Evolutionary conservation across 768 basidiomycete genomes (phyloP), one percentile per base, ranked within the genome.

Genomic region (Dioszegia hungarica): DNA sequence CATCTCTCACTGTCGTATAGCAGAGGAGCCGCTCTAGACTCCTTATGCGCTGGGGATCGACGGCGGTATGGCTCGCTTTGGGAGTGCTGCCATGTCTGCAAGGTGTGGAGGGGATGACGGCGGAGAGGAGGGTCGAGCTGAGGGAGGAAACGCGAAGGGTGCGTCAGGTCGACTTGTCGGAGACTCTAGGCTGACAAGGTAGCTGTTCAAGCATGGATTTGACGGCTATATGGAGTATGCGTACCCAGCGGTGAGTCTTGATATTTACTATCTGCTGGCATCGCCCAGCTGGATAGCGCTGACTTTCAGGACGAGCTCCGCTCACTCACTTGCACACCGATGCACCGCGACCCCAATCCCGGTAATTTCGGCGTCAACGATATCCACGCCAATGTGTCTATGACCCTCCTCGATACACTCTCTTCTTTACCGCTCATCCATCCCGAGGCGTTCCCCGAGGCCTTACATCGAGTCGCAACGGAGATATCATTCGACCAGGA

Each of bases 401-500:
- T 78, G 15, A 79, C 78, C 0, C 68, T 78, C 15, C 71, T 81
- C 28, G 79, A 81, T 60, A 85, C 87, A 1, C 78, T 98, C 46
- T 93, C 95, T 67, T 87, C 92, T 0, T 78, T 99, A 9, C 86
- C 93, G n/a, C 82, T 64, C 46, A 54, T 97, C n/a, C 81, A 93
- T 68, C 82, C 82, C 22, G 68, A 78, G 48, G 88, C 86, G 5
- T 97, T 95, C 68, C 87, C 89, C 66, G 79, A 79, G n/a, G 92
- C 90, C 2, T 86, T 98, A 49, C 83, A 82, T 57, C 84, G 88
- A 60, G 83, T 91, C 52, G 86, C 94, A 48, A 77, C 84, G 51
- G 85, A 83, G 81, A 88, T 95, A 36, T 86, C 86, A 0, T 97
- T 95, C 74, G 89, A 97, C 71, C 87, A 91, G 56, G 86, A 97